phyloP scores from a whole-genome alignment of 208 protist genomes.

The Kentomonas sorsogonicus region DNA sequence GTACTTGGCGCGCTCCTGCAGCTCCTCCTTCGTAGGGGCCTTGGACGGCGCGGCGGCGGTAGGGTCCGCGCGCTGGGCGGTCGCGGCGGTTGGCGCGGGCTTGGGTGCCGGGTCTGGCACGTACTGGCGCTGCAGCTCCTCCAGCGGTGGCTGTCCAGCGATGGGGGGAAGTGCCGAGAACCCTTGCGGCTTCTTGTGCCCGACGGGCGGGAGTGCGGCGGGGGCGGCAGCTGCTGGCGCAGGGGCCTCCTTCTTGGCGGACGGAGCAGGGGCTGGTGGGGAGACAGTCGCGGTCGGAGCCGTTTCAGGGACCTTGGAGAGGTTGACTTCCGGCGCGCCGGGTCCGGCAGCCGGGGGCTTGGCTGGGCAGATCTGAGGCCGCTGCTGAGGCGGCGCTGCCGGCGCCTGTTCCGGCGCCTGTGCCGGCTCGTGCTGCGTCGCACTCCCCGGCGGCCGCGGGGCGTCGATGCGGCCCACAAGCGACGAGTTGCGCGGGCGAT shows the following conservation, averaged over 20 bases:
- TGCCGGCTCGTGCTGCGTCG: conserved; percentile 12
- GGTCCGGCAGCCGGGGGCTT: background rate
- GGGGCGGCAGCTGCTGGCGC: conserved; percentile 11
- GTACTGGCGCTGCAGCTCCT: conserved; percentile 22
- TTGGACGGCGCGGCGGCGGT: background rate
- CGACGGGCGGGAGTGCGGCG: conserved; percentile 9
- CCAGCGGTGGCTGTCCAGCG: conserved; percentile 33
- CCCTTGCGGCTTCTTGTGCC: conserved; percentile 12
- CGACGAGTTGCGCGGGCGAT: background rate
- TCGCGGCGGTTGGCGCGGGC: background rate
- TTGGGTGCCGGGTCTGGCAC: conserved; percentile 7
- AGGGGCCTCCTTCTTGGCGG: conserved; percentile 1
- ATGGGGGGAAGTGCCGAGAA: conserved; percentile 27
- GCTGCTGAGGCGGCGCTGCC: background rate
- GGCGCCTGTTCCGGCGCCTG: background rate
- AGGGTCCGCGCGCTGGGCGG: background rate
- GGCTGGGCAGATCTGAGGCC: background rate
- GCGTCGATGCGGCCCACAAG: background rate
- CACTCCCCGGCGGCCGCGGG: background rate
- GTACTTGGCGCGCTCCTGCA: conserved; percentile 64
- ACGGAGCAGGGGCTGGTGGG: conserved; percentile 1
- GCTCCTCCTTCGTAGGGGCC: conserved; percentile 51
- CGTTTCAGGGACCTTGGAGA: too few relatives aligned
- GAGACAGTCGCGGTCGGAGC: background rate
- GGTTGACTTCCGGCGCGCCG: background rate